Evolutionary conservation across 179 eudicot species (phyloP).

Genomic region (Gypsophila paniculata): DNA sequence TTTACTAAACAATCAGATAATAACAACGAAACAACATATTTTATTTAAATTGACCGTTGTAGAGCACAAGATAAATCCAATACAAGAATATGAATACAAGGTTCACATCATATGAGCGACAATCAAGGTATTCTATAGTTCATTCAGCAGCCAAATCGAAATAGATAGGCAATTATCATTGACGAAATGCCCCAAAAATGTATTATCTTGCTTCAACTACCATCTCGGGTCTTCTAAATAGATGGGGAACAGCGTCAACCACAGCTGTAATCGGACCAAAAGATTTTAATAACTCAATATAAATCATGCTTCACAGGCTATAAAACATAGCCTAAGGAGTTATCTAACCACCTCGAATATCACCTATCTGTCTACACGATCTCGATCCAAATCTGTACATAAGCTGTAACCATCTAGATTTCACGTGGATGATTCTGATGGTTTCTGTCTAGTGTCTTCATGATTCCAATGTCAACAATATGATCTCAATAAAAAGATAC

Average conservation of each 20-base stretch:
- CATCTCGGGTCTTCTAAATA: neutral
- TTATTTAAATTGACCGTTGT: neutral
- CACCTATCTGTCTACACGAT: neutral
- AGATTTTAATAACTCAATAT: neutral
- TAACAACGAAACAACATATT: neutral
- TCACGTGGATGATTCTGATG: neutral
- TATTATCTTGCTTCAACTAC: neutral
- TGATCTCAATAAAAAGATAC: neutral
- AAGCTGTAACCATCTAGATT: neutral
- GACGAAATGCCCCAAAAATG: neutral
- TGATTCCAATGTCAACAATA: neutral
- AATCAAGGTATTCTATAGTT: neutral
- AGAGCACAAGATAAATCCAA: neutral
- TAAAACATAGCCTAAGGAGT: neutral
- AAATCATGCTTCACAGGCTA: neutral
- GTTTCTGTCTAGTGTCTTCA: neutral
- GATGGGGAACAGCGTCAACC: neutral
- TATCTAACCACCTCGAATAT: neutral
- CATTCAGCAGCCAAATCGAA: neutral
- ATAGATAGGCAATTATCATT: neutral
- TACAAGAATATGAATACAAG: neutral
- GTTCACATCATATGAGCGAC: neutral
- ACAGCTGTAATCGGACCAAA: neutral
- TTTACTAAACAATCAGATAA: neutral
- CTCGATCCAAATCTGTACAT: neutral